Conservation (phyloP, 257 asterid species). For the Forsythia viridissima region DNA sequence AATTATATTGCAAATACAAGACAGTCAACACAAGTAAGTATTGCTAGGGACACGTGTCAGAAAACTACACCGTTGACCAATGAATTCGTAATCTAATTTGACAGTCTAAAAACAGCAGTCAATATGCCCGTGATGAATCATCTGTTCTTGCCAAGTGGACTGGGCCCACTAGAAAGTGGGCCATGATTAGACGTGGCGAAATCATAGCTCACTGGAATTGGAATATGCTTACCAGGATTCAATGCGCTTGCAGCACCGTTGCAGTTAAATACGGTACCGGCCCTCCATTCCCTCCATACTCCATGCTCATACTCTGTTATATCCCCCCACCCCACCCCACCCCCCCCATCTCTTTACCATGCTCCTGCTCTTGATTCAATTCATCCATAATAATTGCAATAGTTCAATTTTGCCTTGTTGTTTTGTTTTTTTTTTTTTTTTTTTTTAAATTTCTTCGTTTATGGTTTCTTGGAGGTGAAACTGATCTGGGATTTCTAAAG, state of each 20-base stretch:
- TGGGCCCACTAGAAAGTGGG: background rate
- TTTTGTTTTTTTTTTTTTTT: background rate
- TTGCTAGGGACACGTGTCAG: background rate
- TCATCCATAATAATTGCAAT: background rate
- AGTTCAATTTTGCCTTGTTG: background rate
- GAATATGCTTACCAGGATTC: background rate
- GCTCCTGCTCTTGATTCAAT: background rate
- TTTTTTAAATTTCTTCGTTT: background rate
- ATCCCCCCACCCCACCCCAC: background rate
- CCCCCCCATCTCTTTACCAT: background rate
- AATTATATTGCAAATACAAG: background rate
- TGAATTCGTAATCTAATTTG: background rate
- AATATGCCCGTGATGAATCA: background rate
- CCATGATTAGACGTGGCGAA: background rate
- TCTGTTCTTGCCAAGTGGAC: background rate
- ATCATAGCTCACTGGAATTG: background rate
- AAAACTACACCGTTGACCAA: background rate
- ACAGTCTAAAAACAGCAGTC: background rate
- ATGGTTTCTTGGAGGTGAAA: background rate
- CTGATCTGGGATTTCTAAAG: background rate
- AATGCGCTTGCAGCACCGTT: background rate
- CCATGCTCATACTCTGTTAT: background rate
- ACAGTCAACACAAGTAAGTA: background rate
- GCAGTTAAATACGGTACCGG: constrained; percentile 20
- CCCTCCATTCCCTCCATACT: constrained; percentile 11